Percentiles rank a stretch among this genome's conserved stretches.
phyloP scores from a whole-genome alignment of 148 eudicot genomes.

The Pouteria glomerata region DNA sequence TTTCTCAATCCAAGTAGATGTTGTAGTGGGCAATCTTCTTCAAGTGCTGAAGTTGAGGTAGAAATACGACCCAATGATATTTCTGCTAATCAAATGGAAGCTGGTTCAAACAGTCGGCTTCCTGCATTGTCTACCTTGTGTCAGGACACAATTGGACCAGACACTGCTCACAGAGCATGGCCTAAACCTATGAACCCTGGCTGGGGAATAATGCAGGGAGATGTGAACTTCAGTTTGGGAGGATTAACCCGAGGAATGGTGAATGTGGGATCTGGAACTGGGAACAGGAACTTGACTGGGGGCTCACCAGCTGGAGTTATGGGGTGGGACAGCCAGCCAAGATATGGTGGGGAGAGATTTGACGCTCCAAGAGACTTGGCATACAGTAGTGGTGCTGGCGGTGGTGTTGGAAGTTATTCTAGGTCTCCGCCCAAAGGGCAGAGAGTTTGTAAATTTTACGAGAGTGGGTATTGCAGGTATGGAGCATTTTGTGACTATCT shows the following conservation, averaged over 20 bases:
- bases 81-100: constrained; percentile 18
- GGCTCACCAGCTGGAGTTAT: constrained; percentile 25
- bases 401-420: constrained; percentile 41
- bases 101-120: constrained; percentile 26
- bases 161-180: constrained; percentile 20
- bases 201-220: constrained; percentile 28
- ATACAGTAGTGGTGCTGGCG: constrained; percentile 15
- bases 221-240: constrained; percentile 28
- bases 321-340: constrained; percentile 31
- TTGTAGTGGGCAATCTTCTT: constrained; percentile 35
- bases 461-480: constrained; percentile 64
- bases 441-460: constrained; percentile 77
- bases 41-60: constrained; percentile 28
- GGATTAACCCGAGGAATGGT: constrained; percentile 45
- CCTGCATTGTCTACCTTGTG: constrained; percentile 9
- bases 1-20: constrained; percentile 22
- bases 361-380: constrained; percentile 44
- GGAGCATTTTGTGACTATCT: constrained; percentile 74
- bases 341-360: constrained; percentile 36
- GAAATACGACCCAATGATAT: constrained; percentile 27
- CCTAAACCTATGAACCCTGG: constrained; percentile 15
- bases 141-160: constrained; percentile 12
- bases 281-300: constrained; percentile 25
- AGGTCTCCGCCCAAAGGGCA: constrained; percentile 53
- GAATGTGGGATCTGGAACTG: constrained; percentile 37